Percentiles rank a stretch among this genome's conserved stretches.
phyloP scores from a whole-genome alignment of 495 filamentous ascomycete genomes.

The Pyronema domesticum region DNA sequence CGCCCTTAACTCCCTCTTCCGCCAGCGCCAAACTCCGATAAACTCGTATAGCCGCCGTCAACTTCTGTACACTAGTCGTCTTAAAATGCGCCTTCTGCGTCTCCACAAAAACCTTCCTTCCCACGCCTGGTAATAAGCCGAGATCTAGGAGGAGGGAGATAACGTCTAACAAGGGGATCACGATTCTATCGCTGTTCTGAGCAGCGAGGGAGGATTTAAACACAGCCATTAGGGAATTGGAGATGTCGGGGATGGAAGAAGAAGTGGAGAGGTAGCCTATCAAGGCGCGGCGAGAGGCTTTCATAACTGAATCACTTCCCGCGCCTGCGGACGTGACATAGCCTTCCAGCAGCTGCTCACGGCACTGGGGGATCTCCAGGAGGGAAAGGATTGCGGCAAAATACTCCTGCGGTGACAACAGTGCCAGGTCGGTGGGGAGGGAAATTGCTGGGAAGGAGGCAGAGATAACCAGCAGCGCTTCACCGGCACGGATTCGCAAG shows the following conservation, averaged over 20 bases:
- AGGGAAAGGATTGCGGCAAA: constrained; percentile 35
- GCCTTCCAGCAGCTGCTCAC: constrained; percentile 44
- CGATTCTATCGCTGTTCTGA: constrained; percentile 42
- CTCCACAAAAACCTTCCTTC: constrained; percentile 37
- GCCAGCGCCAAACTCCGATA: constrained; percentile 39
- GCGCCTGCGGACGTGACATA: constrained; percentile 64
- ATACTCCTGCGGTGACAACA: constrained; percentile 32
- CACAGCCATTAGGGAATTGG: constrained; percentile 22
- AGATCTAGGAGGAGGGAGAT: constrained; percentile 53
- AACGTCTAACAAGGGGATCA: constrained; percentile 59
- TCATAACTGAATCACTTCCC: constrained; percentile 65
- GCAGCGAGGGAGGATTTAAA: constrained; percentile 1
- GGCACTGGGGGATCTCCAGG: constrained; percentile 13
- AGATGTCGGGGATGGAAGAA: constrained; percentile 24
- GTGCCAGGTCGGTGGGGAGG: neutral
- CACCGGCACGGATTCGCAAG: constrained; percentile 50
- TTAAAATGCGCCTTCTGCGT: constrained; percentile 69
- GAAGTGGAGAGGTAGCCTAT: constrained; percentile 27
- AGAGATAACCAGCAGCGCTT: constrained; percentile 26
- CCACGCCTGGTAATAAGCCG: neutral
- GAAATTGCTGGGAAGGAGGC: constrained; percentile 7
- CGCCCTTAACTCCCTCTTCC: constrained; percentile 15
- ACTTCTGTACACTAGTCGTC: constrained; percentile 55
- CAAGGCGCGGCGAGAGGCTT: constrained; percentile 53
- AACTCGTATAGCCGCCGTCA: constrained; percentile 58